Evolutionary conservation across 225 moss, liverwort and hornwort species (phyloP).

Genomic region (Sphagnum tenellum): DNA sequence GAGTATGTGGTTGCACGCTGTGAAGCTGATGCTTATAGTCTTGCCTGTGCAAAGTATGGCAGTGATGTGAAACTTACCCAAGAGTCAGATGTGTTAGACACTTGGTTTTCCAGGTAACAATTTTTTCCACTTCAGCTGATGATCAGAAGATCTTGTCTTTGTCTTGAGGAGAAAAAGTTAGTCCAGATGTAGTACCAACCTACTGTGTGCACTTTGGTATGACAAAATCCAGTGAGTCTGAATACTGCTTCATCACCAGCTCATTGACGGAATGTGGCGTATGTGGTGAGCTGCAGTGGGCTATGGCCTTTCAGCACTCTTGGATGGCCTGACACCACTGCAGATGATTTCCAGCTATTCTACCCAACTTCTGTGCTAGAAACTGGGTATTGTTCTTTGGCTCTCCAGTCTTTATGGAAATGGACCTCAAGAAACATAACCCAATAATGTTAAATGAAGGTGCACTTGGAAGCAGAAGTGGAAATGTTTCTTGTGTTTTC

Average conservation of each 20-base stretch:
- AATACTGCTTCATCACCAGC: no score
- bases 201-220: no score
- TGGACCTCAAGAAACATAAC: no score
- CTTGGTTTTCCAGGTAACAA: conserved; percentile 81
- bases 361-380: conserved; percentile 80
- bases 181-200: no score
- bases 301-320: conserved; percentile 91
- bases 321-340: conserved; percentile 69
- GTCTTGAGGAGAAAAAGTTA: no score
- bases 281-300: conserved; percentile 39
- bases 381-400: conserved; percentile 49
- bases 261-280: no score
- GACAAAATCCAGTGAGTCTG: no score
- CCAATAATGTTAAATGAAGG: no score
- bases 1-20: conserved; percentile 58
- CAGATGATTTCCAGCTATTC: conserved; percentile 57
- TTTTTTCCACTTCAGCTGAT: neutral
- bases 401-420: no score
- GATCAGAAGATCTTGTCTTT: neutral
- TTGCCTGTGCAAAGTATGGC: conserved; percentile 52
- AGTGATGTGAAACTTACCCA: conserved; percentile 56
- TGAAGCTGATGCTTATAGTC: conserved; percentile 59
- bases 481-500: no score
- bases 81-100: conserved; percentile 87
- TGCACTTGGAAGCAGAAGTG: no score